Conservation (phyloP, 176 grass and related monocot species). For the Alopecurus myosuroides region DNA sequence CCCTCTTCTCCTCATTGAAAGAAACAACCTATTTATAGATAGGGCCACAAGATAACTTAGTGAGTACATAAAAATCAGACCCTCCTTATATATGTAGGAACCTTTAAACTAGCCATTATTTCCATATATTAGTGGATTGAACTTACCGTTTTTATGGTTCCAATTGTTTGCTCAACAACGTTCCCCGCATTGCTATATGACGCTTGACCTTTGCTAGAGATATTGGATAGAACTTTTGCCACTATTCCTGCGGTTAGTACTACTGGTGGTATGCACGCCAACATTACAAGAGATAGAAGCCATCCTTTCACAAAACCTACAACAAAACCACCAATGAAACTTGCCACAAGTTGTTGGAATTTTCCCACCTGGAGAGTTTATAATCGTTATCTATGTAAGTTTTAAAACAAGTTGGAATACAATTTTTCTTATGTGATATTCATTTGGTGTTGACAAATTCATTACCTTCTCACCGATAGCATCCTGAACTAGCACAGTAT, state of each 20-base stretch:
- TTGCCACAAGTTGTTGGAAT: conserved; percentile 54
- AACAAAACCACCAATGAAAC: conserved; percentile 63
- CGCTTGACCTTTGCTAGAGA: conserved; percentile 49
- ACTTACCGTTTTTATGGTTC: conserved; percentile 68
- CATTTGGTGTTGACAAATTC: not conserved
- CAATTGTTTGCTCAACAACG: conserved; percentile 66
- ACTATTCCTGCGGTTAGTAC: conserved; percentile 43
- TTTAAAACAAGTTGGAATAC: not conserved
- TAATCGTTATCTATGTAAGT: not conserved
- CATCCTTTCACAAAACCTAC: conserved; percentile 71
- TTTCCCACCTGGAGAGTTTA: conserved; percentile 60
- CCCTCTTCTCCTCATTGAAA: conserved; percentile 71
- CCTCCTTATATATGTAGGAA: not conserved
- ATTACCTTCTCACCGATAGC: conserved; percentile 49
- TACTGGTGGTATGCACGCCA: conserved; percentile 53
- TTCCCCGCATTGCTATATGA: conserved; percentile 61
- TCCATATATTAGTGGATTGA: not conserved
- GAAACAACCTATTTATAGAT: conserved; percentile 49
- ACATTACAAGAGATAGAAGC: conserved; percentile 69
- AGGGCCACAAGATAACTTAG: not conserved
- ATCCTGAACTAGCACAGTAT: conserved; percentile 43
- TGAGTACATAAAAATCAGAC: not conserved
- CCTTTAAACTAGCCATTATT: not conserved
- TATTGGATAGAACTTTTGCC: conserved; percentile 48
- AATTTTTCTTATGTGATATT: not conserved